Evolutionary conservation across 768 basidiomycete species (phyloP).

Genomic region (Naematelia aurantialba): DNA sequence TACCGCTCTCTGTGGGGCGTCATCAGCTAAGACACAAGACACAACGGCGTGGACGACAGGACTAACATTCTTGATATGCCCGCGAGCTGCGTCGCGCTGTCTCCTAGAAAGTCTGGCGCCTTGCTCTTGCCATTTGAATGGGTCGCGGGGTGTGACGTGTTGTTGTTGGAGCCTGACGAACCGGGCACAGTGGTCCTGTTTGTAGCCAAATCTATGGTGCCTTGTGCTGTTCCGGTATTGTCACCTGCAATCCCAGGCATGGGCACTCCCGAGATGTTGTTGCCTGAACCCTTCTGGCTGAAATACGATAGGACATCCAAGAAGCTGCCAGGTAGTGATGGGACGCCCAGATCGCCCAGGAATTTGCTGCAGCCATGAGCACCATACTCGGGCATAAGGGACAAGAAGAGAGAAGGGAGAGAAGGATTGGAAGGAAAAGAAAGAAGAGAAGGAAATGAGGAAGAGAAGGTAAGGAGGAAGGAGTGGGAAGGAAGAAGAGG

Average conservation of each 20-base stretch:
- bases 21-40: slow-evolving; percentile 60
- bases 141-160: background rate
- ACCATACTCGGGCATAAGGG: too few species aligned
- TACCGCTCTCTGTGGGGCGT: slow-evolving; percentile 83
- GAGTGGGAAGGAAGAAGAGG: too few species aligned
- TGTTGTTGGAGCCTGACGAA: background rate
- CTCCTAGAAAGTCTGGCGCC: slow-evolving; percentile 18
- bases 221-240: background rate
- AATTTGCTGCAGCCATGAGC: slow-evolving; percentile 31
- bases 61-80: slow-evolving; percentile 22
- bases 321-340: slow-evolving; percentile 36
- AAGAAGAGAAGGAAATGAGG: background rate
- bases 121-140: slow-evolving; percentile 21
- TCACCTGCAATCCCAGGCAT: background rate
- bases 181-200: background rate
- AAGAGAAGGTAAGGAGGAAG: background rate
- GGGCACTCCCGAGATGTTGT: slow-evolving; percentile 12
- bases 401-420: too few species aligned
- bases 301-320: slow-evolving; percentile 35
- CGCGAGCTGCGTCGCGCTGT: slow-evolving; percentile 5
- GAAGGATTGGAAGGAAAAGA: background rate
- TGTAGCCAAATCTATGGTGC: background rate
- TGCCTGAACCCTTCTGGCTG: slow-evolving; percentile 9
- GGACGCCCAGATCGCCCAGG: slow-evolving; percentile 36
- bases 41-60: background rate